Evolutionary conservation across 805 yeast species (phyloP).

Genomic region (Metschnikowia similis): DNA sequence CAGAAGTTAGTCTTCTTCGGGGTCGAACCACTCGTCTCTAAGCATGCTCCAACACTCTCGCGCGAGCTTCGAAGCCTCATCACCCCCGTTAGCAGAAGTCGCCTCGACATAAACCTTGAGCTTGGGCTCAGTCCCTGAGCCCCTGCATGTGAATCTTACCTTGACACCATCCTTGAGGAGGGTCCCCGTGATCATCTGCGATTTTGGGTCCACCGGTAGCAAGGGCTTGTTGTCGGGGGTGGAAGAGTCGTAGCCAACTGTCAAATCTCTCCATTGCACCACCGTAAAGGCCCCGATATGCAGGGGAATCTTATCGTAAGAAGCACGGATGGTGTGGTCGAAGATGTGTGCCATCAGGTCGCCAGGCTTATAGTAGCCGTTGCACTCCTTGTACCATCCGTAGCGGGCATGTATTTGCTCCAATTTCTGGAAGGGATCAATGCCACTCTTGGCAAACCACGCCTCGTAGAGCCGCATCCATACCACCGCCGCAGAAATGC

Average conservation of each 20-base stretch:
- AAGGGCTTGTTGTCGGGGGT: slow-evolving; percentile 55
- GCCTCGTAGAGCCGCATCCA: slow-evolving; percentile 64
- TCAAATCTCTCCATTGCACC: slow-evolving; percentile 74
- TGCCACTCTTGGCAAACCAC: slow-evolving; percentile 43
- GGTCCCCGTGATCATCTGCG: slow-evolving; percentile 83
- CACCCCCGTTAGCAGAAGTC: slow-evolving; percentile 38
- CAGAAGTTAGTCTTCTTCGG: slow-evolving; percentile 38
- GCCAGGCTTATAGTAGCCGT: slow-evolving; percentile 76
- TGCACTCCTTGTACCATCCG: slow-evolving; percentile 81
- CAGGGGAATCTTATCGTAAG: slow-evolving; percentile 36
- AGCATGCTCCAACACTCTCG: slow-evolving; percentile 62
- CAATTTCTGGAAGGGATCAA: slow-evolving; percentile 47
- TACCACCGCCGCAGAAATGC: slow-evolving; percentile 72
- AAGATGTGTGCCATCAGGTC: slow-evolving; percentile 59
- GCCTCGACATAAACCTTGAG: slow-evolving; percentile 90
- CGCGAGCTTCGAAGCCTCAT: slow-evolving; percentile 50
- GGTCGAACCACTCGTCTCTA: slow-evolving; percentile 63
- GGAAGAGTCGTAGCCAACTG: slow-evolving; percentile 72
- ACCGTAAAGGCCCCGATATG: slow-evolving; percentile 58
- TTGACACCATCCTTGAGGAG: slow-evolving; percentile 29
- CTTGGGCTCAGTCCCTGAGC: slow-evolving; percentile 97
- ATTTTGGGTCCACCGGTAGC: slow-evolving; percentile 64
- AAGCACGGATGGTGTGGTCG: slow-evolving; percentile 40
- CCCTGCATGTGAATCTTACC: slow-evolving; percentile 80
- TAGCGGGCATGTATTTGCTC: slow-evolving; percentile 55